phyloP scores from a whole-genome alignment of 768 basidiomycete genomes.

The Termitomyces sp. region DNA sequence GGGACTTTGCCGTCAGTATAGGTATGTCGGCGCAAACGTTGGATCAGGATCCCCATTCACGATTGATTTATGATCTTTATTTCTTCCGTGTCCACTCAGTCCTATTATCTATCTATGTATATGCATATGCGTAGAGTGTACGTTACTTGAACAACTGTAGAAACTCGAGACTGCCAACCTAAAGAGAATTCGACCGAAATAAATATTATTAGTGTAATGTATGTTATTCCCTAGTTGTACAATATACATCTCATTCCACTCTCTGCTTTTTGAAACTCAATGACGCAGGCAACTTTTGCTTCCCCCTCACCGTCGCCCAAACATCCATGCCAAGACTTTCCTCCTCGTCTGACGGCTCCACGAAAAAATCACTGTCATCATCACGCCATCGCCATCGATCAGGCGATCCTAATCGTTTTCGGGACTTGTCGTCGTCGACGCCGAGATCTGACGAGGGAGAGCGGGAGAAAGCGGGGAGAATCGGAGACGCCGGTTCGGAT shows the following conservation, averaged over 20 bases:
- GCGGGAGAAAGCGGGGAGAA: too few relatives aligned
- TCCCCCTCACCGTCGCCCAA: constrained; percentile 2
- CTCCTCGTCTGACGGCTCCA: not conserved
- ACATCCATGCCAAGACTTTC: not conserved
- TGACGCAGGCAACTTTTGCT: not conserved
- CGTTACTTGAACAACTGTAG: constrained; percentile 10
- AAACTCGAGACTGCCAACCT: constrained; percentile 2
- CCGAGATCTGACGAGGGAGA: too few relatives aligned
- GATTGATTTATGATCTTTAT: constrained; percentile 4
- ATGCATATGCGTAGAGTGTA: constrained; percentile 13
- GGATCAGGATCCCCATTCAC: not conserved
- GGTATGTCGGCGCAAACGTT: too few relatives aligned
- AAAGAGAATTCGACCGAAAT: not conserved
- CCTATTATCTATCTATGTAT: too few relatives aligned
- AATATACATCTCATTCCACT: not conserved
- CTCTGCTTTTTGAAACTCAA: constrained; percentile 1
- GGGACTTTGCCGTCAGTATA: constrained; percentile 5
- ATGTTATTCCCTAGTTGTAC: too few relatives aligned
- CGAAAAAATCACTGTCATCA: too few relatives aligned
- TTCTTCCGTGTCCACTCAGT: too few relatives aligned
- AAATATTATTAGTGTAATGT: too few relatives aligned
- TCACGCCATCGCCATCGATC: too few relatives aligned
- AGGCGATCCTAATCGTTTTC: too few relatives aligned
- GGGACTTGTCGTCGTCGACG: too few relatives aligned
- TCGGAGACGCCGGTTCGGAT: too few relatives aligned